Evolutionary conservation across 805 yeast species (phyloP), one percentile per base, ranked within the genome.

Genomic region (Teunomyces aglyptinius): DNA sequence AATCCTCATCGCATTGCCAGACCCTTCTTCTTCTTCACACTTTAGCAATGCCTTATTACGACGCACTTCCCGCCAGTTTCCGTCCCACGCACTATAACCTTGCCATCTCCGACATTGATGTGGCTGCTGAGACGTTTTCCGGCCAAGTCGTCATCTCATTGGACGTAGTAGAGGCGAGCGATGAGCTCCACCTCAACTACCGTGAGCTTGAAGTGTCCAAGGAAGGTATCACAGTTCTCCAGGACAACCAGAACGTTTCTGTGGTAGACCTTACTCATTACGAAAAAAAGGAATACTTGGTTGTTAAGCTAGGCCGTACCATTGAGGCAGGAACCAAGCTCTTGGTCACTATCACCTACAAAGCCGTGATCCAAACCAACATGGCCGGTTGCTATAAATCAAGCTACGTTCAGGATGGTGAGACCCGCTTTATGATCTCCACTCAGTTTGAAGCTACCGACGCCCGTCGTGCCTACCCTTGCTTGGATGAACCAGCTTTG

Each of bases 81-180:
- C 76, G 76, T 49, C 97, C 99, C 29, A 56, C 70, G 29, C 87
- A 86, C 65, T 92, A 94, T 63, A 78, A 81, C 45, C 64, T 94
- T 13, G 48, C 67, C 28, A 75, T 82, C 15, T 68, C 82, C 45
- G 84, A 82, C 56, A 89, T 95, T 32, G 78, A 83, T 56, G 63
- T 73, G 24, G 63, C 56, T 6, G 64, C 65, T 29, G 75, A 73
- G 52, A 60, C 73, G 1, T 83, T 76, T 56, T 56, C 56, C 1
- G 88, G 86, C 5, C 50, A 50, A 3, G 82, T 78, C 3, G 54
- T 49, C 7, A 76, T 86, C 45, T 66, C 74, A 36, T 67, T 86
- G 41, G 64, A 66, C 10, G 79, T 80, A 27, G 55, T 56, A 11
- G 62, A 63, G 18, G 54, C 68, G 6, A 75, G 84, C 15, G 63